phyloP scores from a whole-genome alignment of 345 rosid species.

The Boechera retrofracta region DNA sequence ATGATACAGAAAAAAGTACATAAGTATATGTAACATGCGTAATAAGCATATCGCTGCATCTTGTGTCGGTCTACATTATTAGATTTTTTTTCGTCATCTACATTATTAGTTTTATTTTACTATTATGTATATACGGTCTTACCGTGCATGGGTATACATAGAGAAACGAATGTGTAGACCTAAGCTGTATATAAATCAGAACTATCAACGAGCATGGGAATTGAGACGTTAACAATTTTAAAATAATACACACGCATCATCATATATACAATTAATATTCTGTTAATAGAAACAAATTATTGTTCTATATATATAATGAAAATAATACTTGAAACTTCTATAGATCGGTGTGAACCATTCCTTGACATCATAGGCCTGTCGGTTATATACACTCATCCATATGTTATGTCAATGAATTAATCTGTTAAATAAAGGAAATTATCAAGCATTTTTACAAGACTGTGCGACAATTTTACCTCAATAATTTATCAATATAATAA shows the following conservation, averaged over 20 bases:
- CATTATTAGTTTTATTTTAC: conserved; percentile 22
- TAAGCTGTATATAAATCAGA: conserved; percentile 12
- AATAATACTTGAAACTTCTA: conserved; percentile 14
- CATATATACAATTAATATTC: background rate
- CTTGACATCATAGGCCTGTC: conserved; percentile 26
- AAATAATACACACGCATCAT: conserved; percentile 19
- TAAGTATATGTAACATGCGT: conserved; percentile 27
- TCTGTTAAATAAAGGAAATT: background rate
- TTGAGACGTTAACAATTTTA: conserved; percentile 15
- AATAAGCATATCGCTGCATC: conserved; percentile 26
- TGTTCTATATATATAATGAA: background rate
- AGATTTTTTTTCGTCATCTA: conserved; percentile 10
- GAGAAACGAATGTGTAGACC: background rate
- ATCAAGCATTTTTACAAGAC: background rate
- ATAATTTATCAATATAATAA: background rate
- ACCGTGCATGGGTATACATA: conserved; percentile 31
- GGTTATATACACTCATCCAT: conserved; percentile 20
- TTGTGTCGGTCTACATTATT: conserved; percentile 35
- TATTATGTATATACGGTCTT: conserved; percentile 8
- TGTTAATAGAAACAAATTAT: conserved; percentile 17
- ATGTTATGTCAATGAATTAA: background rate
- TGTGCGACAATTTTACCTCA: background rate
- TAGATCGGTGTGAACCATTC: conserved; percentile 24
- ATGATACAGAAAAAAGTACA: background rate
- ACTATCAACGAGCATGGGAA: conserved; percentile 39